phyloP scores from a whole-genome alignment of 1,284 basidiomycete species.

The Ustilago loliicola region DNA sequence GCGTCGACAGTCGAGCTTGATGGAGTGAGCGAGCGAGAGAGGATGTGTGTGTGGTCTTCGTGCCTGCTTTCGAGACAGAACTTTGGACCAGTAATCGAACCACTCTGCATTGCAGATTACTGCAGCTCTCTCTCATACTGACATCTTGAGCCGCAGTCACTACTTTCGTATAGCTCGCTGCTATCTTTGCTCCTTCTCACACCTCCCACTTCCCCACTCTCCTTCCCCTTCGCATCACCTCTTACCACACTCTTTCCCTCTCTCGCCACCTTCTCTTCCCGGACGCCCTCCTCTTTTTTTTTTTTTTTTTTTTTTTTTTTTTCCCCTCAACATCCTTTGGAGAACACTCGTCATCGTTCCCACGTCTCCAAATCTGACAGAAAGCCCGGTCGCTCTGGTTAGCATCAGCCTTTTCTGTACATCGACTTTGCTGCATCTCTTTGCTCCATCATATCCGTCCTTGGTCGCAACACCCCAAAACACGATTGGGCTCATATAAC shows the following conservation, averaged over 20 bases:
- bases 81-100: not conserved
- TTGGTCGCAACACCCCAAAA: too few species aligned
- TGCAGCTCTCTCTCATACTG: not conserved
- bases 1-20: not conserved
- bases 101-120: constrained; percentile 2
- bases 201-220: not conserved
- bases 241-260: not conserved
- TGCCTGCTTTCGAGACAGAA: not conserved
- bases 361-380: not conserved
- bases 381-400: constrained; percentile 7
- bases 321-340: not conserved
- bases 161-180: constrained; percentile 1
- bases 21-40: not conserved
- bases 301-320: too few species aligned
- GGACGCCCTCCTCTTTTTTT: not conserved
- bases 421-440: not conserved
- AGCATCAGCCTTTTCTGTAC: not conserved
- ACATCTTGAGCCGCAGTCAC: constrained; percentile 3
- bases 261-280: not conserved
- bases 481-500: not conserved
- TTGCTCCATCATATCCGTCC: constrained; percentile 1
- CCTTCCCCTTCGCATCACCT: not conserved
- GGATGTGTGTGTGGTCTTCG: not conserved
- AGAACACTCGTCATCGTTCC: not conserved
- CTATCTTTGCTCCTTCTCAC: not conserved